These are phyloP conservation scores for Rhynchospora tenuis DNA, from an alignment of 176 grass and related monocot genomes.

Conservation along the genomic window DNA sequence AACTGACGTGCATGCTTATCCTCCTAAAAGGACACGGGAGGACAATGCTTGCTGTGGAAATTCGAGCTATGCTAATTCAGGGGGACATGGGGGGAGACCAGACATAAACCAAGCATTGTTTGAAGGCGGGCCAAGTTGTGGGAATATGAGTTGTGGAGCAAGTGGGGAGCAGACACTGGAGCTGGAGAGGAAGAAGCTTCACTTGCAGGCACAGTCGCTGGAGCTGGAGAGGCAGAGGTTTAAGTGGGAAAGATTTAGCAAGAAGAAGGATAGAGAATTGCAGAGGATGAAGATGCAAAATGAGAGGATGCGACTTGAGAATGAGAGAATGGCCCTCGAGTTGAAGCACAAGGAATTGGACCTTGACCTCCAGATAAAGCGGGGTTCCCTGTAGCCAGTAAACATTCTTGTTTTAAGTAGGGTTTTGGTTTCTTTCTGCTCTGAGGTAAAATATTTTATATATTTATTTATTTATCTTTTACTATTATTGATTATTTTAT, in stretches of 20 bases:
- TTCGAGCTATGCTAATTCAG: conserved; percentile 19
- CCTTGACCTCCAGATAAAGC: conserved; percentile 46
- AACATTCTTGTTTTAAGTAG: conserved; percentile 28
- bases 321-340: conserved; percentile 53
- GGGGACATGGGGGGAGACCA: conserved; percentile 35
- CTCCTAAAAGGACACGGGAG: conserved; percentile 45
- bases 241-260: conserved; percentile 68
- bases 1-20: conserved; percentile 26
- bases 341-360: conserved; percentile 63
- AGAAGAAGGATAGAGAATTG: conserved; percentile 78
- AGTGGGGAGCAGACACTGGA: conserved; percentile 40
- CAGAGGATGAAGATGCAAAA: conserved; percentile 74
- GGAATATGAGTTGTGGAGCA: conserved; percentile 25
- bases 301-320: conserved; percentile 74
- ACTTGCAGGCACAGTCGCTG: conserved; percentile 47
- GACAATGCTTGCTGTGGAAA: conserved; percentile 38
- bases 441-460: not conserved
- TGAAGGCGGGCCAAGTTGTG: conserved; percentile 33
- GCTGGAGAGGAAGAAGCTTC: conserved; percentile 43
- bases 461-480: not conserved
- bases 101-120: conserved; percentile 58
- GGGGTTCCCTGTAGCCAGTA: not conserved
- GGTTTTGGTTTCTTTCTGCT: not conserved
- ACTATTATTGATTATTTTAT: not conserved
- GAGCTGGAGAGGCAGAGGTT: conserved; percentile 55